These are phyloP conservation scores for Trematosphaeria pertusa DNA, from an alignment of 2,329 filamentous ascomycete genomes.

Conservation along the genomic window DNA sequence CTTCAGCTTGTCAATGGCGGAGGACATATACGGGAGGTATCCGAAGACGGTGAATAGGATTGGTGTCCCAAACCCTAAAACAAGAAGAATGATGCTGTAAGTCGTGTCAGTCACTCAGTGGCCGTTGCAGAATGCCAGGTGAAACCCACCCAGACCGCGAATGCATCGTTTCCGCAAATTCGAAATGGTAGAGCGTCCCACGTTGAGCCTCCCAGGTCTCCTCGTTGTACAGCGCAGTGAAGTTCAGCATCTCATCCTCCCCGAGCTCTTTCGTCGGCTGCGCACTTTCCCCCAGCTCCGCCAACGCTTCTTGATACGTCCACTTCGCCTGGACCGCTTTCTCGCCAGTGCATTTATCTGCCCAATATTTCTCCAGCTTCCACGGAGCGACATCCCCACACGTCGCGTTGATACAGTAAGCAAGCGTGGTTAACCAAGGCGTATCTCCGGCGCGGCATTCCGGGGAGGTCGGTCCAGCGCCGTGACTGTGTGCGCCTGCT, in stretches of 20 bases:
- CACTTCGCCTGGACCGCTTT: slow-evolving; percentile 18
- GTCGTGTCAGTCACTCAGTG: too few relatives aligned
- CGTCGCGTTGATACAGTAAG: slow-evolving; percentile 30
- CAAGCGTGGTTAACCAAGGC: slow-evolving; percentile 29
- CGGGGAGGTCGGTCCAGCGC: slow-evolving; percentile 19
- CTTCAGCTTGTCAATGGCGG: too few relatives aligned
- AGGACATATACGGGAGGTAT: too few relatives aligned
- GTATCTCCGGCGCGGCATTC: slow-evolving; percentile 27
- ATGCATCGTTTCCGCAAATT: slow-evolving; percentile 11
- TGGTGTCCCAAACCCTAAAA: too few relatives aligned
- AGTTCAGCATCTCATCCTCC: slow-evolving; percentile 12
- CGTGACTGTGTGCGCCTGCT: slow-evolving; percentile 3
- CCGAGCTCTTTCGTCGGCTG: slow-evolving; percentile 14
- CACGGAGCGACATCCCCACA: slow-evolving; percentile 23
- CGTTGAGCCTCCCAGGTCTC: slow-evolving; percentile 5
- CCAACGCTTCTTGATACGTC: slow-evolving; percentile 18
- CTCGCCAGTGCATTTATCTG: slow-evolving; percentile 18
- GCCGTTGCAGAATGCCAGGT: too few relatives aligned
- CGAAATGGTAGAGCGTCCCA: slow-evolving; percentile 4
- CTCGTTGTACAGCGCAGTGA: slow-evolving; percentile 8
- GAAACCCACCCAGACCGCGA: slow-evolving; percentile 12
- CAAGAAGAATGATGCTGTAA: too few relatives aligned
- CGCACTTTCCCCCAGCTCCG: slow-evolving; percentile 1
- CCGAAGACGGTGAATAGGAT: too few relatives aligned
- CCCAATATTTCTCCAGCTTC: slow-evolving; percentile 25